Evolutionary conservation across 2,329 filamentous ascomycete genomes (phyloP).

Genomic region (Alternaria rosae): DNA sequence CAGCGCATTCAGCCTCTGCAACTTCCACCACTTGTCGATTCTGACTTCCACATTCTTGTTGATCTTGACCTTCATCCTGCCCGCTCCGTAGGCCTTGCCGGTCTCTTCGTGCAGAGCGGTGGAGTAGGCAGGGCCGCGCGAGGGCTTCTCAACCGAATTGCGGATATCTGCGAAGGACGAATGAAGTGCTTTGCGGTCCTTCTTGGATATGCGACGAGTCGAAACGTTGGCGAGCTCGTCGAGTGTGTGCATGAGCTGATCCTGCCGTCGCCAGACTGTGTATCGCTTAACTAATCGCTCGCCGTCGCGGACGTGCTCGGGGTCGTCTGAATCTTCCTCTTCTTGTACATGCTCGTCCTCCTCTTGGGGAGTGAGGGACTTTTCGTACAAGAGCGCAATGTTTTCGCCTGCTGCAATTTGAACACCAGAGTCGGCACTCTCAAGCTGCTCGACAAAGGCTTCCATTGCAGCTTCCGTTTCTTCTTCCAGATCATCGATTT

Average conservation of each 20-base stretch:
- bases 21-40: conserved; percentile 78
- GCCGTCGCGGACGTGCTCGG: conserved; percentile 36
- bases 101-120: conserved; percentile 69
- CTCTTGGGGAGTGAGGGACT: conserved; percentile 66
- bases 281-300: conserved; percentile 67
- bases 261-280: conserved; percentile 69
- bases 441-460: conserved; percentile 84
- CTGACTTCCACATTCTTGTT: conserved; percentile 65
- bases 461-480: conserved; percentile 77
- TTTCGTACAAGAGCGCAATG: conserved; percentile 84
- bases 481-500: conserved; percentile 76
- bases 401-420: conserved; percentile 80
- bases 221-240: conserved; percentile 67
- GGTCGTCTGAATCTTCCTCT: conserved; percentile 57
- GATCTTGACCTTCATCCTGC: conserved; percentile 66
- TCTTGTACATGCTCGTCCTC: conserved; percentile 63
- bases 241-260: conserved; percentile 67
- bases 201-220: conserved; percentile 69
- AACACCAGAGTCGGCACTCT: conserved; percentile 74
- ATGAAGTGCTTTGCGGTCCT: conserved; percentile 71
- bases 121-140: conserved; percentile 70
- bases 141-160: conserved; percentile 71
- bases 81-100: conserved; percentile 65
- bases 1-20: conserved; percentile 68
- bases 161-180: conserved; percentile 71